Evolutionary conservation across 495 filamentous ascomycete genomes (phyloP).

Genomic region (Penicillium canescens): DNA sequence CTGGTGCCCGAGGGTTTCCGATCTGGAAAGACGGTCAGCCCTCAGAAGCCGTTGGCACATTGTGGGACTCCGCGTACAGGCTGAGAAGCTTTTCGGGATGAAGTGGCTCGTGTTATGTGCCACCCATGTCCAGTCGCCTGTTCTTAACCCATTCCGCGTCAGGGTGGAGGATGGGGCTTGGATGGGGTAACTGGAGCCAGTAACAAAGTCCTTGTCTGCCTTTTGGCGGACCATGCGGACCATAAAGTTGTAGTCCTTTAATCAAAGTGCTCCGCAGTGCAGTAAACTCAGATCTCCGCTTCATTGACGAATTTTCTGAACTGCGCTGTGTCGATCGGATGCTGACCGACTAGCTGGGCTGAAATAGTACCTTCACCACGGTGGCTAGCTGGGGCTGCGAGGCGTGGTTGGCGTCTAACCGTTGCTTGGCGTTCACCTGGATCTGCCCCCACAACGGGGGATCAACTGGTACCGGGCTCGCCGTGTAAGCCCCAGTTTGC

Average conservation of each 20-base stretch:
- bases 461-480: conserved; percentile 10
- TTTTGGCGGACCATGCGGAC: conserved; percentile 2
- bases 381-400: background rate
- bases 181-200: too few species aligned
- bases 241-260: conserved; percentile 1
- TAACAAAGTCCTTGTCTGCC: background rate
- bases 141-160: background rate
- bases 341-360: conserved; percentile 11
- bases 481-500: conserved; percentile 1
- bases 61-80: conserved; percentile 6
- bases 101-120: background rate
- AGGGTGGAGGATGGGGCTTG: background rate
- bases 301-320: conserved; percentile 10
- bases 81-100: background rate
- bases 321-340: conserved; percentile 4
- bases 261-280: background rate
- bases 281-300: conserved; percentile 19
- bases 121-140: background rate
- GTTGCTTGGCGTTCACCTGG: conserved; percentile 6
- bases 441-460: conserved; percentile 17
- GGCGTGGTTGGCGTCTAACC: background rate
- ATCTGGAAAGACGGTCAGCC: conserved; percentile 7
- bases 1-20: conserved; percentile 4
- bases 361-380: background rate
- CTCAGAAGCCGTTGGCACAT: background rate